Base-by-base conservation (phyloP, 805 yeast genomes). In the Barnettozyma wickerhamii region DNA sequence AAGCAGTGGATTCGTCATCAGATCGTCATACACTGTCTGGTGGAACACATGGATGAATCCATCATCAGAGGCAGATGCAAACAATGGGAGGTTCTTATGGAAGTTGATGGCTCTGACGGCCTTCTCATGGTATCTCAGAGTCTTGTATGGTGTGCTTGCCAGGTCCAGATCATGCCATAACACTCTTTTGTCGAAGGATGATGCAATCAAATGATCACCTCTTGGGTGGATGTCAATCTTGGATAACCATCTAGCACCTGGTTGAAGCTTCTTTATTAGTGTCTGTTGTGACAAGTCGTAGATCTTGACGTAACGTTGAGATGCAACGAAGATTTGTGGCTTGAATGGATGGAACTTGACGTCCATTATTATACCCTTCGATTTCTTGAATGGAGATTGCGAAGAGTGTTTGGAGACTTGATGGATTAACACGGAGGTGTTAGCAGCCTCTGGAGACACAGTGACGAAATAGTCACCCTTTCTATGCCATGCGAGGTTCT, bases 101-200 rank as follows among this genome's bases (percentile, higher is more conserved):
- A 84, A 93, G 33, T 78, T 72, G 36, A 88, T 89, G 34, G 82
- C 73, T 60, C 99, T 79, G 26, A 93, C 96, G 4, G 99, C 99
- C 63, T 83, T 85, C 41, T 85, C 89, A 62, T 93, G 99, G 66
- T 90, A 93, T 62, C 99, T 76, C 56, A 93, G 72, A 0, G 96
- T 91, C 71, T 95, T 93, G 71, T 89, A 93, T 23, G 99, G 99
- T 36, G 95, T 87, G 42, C 75, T 71, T 33, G 85, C 72, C 47
- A 95, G 72, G 63, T 93, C 99, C 58, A 91, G 68, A 71, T 93
- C 99, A 58, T 91, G 98, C 99, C 99, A 93, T 50, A 90, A 74
- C 5, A 93, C 95, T 52, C 97, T 77, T 72, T 90, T 89, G 64
- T 93, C 99, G 62, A 77, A 93, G 3, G 97, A 88, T 7, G 91